Evolutionary conservation across 257 asterid species (phyloP).

Genomic region (Capsicum pubescens): DNA sequence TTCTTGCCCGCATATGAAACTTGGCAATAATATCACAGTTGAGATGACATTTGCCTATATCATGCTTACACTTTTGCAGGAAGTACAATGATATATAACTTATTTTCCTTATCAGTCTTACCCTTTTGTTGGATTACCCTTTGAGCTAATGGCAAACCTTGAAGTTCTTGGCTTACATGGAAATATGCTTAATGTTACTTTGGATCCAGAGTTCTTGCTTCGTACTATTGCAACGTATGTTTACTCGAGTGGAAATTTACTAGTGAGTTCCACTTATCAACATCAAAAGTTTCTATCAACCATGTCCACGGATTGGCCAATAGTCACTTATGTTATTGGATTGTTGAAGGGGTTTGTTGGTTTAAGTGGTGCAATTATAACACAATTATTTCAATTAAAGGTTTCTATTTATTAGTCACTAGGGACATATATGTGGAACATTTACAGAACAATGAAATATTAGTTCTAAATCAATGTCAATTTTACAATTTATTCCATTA

Average conservation of each 20-base stretch:
- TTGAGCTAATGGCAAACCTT: slow-evolving; percentile 73
- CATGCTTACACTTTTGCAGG: not conserved
- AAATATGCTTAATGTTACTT: slow-evolving; percentile 74
- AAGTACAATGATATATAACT: not conserved
- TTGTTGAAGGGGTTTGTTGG: no score
- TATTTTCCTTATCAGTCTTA: not conserved
- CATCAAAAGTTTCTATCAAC: slow-evolving; percentile 53
- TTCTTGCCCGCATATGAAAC: not conserved
- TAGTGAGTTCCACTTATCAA: slow-evolving; percentile 55
- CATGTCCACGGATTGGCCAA: slow-evolving; percentile 39
- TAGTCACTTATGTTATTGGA: no score
- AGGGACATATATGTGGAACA: no score
- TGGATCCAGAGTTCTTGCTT: slow-evolving; percentile 68
- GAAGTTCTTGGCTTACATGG: slow-evolving; percentile 84
- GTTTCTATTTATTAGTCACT: no score
- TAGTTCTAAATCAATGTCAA: no score
- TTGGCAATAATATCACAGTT: not conserved
- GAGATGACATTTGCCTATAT: not conserved
- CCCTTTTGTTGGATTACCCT: slow-evolving; percentile 25
- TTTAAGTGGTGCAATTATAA: no score
- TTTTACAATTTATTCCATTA: no score
- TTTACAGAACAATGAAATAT: no score
- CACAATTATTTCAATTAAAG: no score
- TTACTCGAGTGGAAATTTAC: slow-evolving; percentile 83
- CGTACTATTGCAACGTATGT: slow-evolving; percentile 73